phyloP scores from a whole-genome alignment of 345 rosid genomes.

The Hibiscus syriacus region DNA sequence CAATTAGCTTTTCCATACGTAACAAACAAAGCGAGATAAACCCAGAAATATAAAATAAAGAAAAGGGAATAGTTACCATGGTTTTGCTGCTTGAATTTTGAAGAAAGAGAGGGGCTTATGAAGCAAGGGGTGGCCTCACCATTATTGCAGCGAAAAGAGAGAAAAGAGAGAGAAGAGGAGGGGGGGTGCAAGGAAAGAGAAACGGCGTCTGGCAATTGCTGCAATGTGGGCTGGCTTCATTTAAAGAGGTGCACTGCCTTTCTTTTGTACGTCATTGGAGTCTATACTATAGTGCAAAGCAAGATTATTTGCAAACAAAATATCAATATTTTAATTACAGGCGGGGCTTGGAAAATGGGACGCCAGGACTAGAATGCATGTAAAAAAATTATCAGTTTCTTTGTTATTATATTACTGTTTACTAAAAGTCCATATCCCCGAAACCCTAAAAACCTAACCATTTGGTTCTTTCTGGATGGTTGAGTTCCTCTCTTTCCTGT shows the following conservation, averaged over 20 bases:
- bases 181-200: constrained; percentile 22
- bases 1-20: background rate
- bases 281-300: constrained; percentile 2
- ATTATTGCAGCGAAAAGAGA: too few species aligned
- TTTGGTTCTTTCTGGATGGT: constrained; percentile 20
- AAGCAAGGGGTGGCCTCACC: constrained; percentile 18
- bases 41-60: background rate
- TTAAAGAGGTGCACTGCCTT: constrained; percentile 20
- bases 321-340: background rate
- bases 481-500: constrained; percentile 9
- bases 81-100: background rate
- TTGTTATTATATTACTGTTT: constrained; percentile 9
- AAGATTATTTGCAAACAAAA: background rate
- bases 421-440: constrained; percentile 24
- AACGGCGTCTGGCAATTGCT: constrained; percentile 57
- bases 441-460: constrained; percentile 31
- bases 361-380: background rate
- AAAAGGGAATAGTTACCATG: background rate
- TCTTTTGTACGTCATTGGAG: constrained; percentile 11
- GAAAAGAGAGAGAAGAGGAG: too few species aligned
- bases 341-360: constrained; percentile 1
- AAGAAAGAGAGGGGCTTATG: constrained; percentile 10
- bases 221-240: constrained; percentile 17
- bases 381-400: background rate
- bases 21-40: background rate